A percentile compares a stretch with the other conserved stretches of the same genome.
Conservation (phyloP, 345 rosid genomes). For the Eucalyptus curtisii region DNA sequence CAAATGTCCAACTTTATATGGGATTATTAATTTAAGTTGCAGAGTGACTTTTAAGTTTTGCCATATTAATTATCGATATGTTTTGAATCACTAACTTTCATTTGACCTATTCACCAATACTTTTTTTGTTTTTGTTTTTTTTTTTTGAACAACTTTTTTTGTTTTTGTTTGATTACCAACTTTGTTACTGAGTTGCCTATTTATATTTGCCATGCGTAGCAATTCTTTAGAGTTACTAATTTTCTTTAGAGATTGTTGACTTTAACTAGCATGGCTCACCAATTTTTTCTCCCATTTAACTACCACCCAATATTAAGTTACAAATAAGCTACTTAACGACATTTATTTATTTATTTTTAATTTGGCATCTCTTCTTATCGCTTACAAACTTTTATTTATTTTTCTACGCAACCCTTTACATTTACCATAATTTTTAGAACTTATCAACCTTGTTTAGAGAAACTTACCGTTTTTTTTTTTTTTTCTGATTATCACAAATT, state of each 20-base stretch:
- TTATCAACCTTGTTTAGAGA: background rate
- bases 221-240: background rate
- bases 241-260: background rate
- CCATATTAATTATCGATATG: background rate
- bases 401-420: background rate
- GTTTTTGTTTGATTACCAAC: background rate
- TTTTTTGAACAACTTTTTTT: background rate
- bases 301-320: background rate
- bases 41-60: background rate
- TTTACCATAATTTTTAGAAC: background rate
- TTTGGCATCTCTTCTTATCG: background rate
- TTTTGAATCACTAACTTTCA: background rate
- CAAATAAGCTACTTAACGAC: background rate
- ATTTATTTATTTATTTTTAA: background rate
- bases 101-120: background rate
- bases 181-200: background rate
- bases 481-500: background rate
- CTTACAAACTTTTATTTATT: background rate
- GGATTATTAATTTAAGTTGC: background rate
- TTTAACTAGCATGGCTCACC: background rate
- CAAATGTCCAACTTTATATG: background rate
- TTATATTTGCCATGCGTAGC: background rate
- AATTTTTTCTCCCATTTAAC: background rate
- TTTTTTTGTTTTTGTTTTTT: background rate
- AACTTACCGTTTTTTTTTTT: background rate